Evolutionary conservation across 768 basidiomycete genomes (phyloP).

Genomic region (Boletus subcaerulescens): DNA sequence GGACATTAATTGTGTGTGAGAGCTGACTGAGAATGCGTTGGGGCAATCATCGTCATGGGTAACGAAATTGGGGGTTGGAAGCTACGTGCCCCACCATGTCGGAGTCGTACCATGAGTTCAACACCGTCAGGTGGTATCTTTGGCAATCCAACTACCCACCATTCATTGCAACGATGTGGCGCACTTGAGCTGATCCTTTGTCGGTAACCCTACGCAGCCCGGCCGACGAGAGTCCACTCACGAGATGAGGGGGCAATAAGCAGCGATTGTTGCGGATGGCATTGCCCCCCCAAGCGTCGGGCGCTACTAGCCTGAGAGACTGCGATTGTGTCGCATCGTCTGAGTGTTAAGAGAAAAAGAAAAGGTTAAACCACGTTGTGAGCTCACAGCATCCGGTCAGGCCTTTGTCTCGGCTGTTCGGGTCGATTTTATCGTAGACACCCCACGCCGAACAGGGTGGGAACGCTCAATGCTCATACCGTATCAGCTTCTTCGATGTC

Average conservation of each 20-base stretch:
- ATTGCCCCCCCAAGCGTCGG: background rate
- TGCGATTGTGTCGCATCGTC: background rate
- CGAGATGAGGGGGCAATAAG: background rate
- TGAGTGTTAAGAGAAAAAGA: background rate
- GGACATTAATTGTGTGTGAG: constrained; percentile 5
- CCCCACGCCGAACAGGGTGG: background rate
- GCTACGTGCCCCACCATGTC: background rate
- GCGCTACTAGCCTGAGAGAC: background rate
- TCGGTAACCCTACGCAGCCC: background rate
- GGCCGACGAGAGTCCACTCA: background rate
- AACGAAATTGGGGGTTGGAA: background rate
- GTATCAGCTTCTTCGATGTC: constrained; percentile 10
- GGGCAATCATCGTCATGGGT: background rate
- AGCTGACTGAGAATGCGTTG: background rate
- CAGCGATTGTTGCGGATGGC: background rate
- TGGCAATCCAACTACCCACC: background rate
- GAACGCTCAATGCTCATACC: no score
- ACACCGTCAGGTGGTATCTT: background rate
- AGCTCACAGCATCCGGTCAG: background rate
- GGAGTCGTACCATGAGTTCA: background rate
- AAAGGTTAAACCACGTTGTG: constrained; percentile 28
- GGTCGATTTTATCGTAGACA: background rate
- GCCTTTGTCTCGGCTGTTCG: background rate
- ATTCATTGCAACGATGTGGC: background rate
- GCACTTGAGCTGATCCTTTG: background rate